Conservation (phyloP, 129 eudicot species). For the Pseudognaphalium luteoalbum region DNA sequence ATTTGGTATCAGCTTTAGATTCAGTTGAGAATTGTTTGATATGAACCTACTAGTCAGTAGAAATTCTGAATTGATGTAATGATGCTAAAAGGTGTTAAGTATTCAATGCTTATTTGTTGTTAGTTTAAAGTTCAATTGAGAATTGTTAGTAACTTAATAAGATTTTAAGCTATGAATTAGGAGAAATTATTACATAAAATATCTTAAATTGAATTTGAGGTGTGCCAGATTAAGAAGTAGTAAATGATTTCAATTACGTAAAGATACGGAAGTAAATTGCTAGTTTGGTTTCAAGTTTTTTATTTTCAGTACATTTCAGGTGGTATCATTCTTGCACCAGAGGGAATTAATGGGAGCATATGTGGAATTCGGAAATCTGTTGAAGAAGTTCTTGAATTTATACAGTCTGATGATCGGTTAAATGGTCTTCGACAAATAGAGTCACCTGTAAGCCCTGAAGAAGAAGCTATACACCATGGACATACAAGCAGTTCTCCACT, state of each 20-base stretch:
- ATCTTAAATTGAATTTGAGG: too few species aligned
- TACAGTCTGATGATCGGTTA: slow-evolving; percentile 76
- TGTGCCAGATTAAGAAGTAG: neutral
- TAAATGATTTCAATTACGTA: neutral
- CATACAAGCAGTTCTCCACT: slow-evolving; percentile 86
- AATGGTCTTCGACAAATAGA: slow-evolving; percentile 83
- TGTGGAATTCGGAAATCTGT: slow-evolving; percentile 89
- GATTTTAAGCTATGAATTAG: neutral
- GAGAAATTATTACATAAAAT: too few species aligned
- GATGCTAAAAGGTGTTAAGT: too few species aligned
- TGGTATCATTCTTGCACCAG: slow-evolving; percentile 51
- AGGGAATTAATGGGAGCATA: slow-evolving; percentile 98
- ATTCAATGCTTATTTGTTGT: neutral
- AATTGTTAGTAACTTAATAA: too few species aligned
- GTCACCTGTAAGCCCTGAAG: slow-evolving; percentile 95
- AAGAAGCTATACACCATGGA: slow-evolving; percentile 97
- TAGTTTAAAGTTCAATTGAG: neutral
- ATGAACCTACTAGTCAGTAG: too few species aligned
- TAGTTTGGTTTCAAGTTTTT: slow-evolving; percentile 8
- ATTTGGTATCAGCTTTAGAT: too few species aligned
- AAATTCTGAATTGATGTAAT: too few species aligned
- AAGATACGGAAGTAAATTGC: neutral
- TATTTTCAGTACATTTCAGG: slow-evolving; percentile 86
- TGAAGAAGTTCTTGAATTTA: slow-evolving; percentile 65
- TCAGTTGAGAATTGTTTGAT: neutral